These are phyloP conservation scores for Blastocrithidia nonstop DNA, from an alignment of 208 protist species.

Conservation along the genomic window DNA sequence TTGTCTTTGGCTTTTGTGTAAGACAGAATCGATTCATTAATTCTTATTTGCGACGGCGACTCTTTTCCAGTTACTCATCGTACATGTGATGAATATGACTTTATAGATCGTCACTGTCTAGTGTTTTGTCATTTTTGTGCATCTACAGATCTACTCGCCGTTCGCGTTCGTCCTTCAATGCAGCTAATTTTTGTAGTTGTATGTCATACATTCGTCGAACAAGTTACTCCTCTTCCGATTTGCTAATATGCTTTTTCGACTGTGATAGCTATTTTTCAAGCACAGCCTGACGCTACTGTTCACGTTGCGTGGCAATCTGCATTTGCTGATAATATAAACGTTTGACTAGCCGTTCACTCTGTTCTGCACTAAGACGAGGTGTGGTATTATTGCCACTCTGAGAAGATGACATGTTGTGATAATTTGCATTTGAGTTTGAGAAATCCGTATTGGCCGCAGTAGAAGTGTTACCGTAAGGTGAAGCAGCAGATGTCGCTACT, in stretches of 20 bases:
- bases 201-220: constrained; percentile 67
- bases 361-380: constrained; percentile 11
- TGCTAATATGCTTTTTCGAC: constrained; percentile 19
- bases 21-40: constrained; percentile 38
- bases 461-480: too few relatives aligned
- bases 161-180: constrained; percentile 33
- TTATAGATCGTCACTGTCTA: constrained; percentile 45
- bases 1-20: constrained; percentile 37
- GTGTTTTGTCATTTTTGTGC: constrained; percentile 47
- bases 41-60: constrained; percentile 22
- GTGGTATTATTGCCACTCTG: constrained; percentile 2
- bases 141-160: constrained; percentile 31
- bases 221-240: constrained; percentile 33
- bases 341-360: constrained; percentile 46
- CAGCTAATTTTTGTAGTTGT: constrained; percentile 52
- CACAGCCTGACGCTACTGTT: constrained; percentile 30
- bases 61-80: constrained; percentile 43
- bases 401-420: too few relatives aligned
- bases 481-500: too few relatives aligned
- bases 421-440: too few relatives aligned
- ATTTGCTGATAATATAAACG: constrained; percentile 70
- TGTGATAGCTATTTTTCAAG: constrained; percentile 17
- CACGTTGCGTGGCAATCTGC: constrained; percentile 39
- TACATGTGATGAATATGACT: constrained; percentile 73
- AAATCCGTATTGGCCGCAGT: too few relatives aligned